phyloP scores from a whole-genome alignment of 225 moss, liverwort and hornwort species.

The Polytrichum formosum region DNA sequence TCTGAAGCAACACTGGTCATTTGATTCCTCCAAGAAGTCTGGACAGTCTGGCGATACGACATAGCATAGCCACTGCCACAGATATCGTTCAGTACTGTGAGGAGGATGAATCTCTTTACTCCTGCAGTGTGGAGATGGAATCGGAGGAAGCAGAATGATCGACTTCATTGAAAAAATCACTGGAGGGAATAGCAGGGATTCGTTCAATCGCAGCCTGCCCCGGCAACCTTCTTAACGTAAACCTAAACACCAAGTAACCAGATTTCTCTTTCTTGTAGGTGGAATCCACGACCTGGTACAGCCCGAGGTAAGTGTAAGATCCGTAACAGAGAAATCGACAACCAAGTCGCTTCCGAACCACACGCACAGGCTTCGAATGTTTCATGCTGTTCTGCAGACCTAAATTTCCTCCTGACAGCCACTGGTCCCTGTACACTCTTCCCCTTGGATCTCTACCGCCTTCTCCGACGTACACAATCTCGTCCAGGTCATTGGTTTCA shows the following conservation, averaged over 20 bases:
- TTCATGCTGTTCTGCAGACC: background rate
- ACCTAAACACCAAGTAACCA: background rate
- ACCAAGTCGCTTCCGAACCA: background rate
- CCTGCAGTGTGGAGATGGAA: too few species aligned
- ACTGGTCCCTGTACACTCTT: background rate
- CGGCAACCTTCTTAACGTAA: background rate
- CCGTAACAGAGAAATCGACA: background rate
- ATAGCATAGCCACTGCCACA: too few species aligned
- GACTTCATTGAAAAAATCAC: too few species aligned
- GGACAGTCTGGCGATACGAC: too few species aligned
- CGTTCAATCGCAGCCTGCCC: background rate
- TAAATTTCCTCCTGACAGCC: background rate
- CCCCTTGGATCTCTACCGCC: background rate
- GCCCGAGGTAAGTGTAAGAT: background rate
- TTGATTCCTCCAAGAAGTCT: too few species aligned
- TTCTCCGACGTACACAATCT: slow-evolving; percentile 6
- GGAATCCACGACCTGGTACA: background rate
- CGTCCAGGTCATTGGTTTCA: background rate
- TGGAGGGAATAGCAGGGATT: too few species aligned
- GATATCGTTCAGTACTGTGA: too few species aligned
- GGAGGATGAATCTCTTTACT: too few species aligned
- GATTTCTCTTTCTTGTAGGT: background rate
- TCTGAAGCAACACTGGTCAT: too few species aligned
- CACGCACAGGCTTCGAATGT: background rate
- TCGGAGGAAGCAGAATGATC: too few species aligned